phyloP scores from a whole-genome alignment of 2,329 filamentous ascomycete genomes.

The Plenodomus tracheiphilus region DNA sequence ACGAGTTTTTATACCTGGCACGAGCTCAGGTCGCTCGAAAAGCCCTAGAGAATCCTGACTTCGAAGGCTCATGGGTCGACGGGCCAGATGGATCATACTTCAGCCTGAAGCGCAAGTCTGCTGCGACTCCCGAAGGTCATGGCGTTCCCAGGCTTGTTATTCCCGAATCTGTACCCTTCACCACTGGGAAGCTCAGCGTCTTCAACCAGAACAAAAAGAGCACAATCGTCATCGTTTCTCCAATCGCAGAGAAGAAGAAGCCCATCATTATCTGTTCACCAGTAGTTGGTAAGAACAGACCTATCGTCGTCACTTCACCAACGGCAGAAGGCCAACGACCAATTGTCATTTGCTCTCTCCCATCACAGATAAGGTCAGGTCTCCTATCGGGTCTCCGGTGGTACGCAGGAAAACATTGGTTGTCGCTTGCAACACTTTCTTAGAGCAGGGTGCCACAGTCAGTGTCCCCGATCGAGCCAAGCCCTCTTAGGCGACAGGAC shows the following conservation, averaged over 20 bases:
- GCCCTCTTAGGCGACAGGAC: constrained; percentile 19
- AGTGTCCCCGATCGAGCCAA: constrained; percentile 10
- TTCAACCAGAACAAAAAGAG: constrained; percentile 27
- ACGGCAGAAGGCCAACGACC: constrained; percentile 17
- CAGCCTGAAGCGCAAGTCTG: constrained; percentile 22
- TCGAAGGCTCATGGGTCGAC: constrained; percentile 31
- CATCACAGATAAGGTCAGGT: constrained; percentile 23
- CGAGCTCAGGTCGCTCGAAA: constrained; percentile 30
- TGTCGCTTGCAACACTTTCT: constrained; percentile 16
- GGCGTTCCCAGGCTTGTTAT: constrained; percentile 16
- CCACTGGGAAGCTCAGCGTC: constrained; percentile 22
- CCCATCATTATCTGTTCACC: constrained; percentile 30
- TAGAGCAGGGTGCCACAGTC: constrained; percentile 13
- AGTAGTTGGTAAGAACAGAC: constrained; percentile 25
- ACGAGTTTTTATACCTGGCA: constrained; percentile 32
- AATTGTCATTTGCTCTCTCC: constrained; percentile 27
- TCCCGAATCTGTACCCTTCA: constrained; percentile 6
- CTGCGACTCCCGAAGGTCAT: constrained; percentile 2
- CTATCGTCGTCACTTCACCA: constrained; percentile 24
- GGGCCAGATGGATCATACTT: constrained; percentile 32
- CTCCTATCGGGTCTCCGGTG: constrained; percentile 24
- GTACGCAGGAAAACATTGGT: constrained; percentile 26
- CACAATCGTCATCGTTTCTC: constrained; percentile 23
- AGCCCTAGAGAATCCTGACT: constrained; percentile 22
- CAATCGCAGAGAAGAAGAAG: constrained; percentile 23